Percentiles rank a stretch among this genome's conserved stretches.
Conservation (phyloP, 1,284 basidiomycete genomes). For the Cerrena zonata region DNA sequence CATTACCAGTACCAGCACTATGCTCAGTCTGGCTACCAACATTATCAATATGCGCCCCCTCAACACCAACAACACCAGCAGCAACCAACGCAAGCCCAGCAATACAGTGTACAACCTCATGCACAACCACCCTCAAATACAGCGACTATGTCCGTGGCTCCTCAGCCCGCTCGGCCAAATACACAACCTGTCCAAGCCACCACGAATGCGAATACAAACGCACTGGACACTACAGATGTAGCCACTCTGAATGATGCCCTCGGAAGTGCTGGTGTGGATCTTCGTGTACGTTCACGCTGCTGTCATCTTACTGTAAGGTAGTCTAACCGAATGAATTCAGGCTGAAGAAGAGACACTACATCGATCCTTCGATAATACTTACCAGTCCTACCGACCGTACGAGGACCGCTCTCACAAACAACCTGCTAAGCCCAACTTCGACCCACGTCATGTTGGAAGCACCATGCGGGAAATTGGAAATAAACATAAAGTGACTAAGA, state of each 20-base stretch:
- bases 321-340: slow-evolving; percentile 29
- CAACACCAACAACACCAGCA: slow-evolving; percentile 15
- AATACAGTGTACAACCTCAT: slow-evolving; percentile 21
- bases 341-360: slow-evolving; percentile 77
- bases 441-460: slow-evolving; percentile 51
- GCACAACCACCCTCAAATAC: not conserved
- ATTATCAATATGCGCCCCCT: slow-evolving; percentile 44
- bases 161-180: not conserved
- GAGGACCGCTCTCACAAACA: slow-evolving; percentile 74
- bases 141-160: not conserved
- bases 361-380: slow-evolving; percentile 54
- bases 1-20: slow-evolving; percentile 49
- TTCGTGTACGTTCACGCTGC: slow-evolving; percentile 45
- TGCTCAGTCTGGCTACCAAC: slow-evolving; percentile 45
- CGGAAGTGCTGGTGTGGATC: slow-evolving; percentile 77
- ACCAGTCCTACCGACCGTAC: slow-evolving; percentile 52
- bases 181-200: slow-evolving; percentile 17
- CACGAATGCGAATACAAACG: slow-evolving; percentile 26
- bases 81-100: slow-evolving; percentile 27
- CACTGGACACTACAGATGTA: slow-evolving; percentile 58
- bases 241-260: slow-evolving; percentile 75
- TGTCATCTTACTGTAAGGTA: not conserved
- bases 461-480: slow-evolving; percentile 61
- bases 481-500: slow-evolving; percentile 56
- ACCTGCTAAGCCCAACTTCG: slow-evolving; percentile 57